Evolutionary conservation across 306 rosid genomes (phyloP).

Genomic region (Cucumis melo): DNA sequence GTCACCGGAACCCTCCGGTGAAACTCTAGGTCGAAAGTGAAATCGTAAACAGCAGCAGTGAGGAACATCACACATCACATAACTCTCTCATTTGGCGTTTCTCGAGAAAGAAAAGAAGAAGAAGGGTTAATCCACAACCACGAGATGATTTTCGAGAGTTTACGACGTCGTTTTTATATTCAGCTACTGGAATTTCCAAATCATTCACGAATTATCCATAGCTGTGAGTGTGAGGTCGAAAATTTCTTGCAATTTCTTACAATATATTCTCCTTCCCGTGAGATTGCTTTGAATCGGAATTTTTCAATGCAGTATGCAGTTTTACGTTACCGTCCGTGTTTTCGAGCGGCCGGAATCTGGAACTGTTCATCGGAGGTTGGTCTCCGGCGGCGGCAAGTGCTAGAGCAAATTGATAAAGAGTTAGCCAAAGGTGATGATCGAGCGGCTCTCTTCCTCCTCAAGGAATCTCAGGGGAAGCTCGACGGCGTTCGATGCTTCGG

Average conservation of each 20-base stretch:
- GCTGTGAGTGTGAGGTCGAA: slow-evolving; percentile 7
- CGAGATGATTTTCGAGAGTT: no score
- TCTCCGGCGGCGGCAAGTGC: slow-evolving; percentile 29
- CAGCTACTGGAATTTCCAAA: neutral
- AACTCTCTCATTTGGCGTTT: neutral
- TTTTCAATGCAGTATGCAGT: slow-evolving; percentile 26
- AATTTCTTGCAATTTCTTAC: neutral
- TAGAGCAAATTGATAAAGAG: slow-evolving; percentile 56
- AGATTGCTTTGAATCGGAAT: slow-evolving; percentile 16
- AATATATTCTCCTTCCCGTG: neutral
- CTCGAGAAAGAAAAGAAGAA: neutral
- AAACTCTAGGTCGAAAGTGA: neutral
- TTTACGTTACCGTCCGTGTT: slow-evolving; percentile 14
- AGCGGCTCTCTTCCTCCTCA: slow-evolving; percentile 53
- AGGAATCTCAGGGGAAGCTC: slow-evolving; percentile 56
- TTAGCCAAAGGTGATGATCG: slow-evolving; percentile 55
- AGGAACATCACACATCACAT: neutral
- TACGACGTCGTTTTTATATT: neutral
- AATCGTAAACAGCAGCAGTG: neutral
- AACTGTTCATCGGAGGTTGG: slow-evolving; percentile 35
- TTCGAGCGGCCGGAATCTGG: slow-evolving; percentile 6
- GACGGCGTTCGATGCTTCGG: slow-evolving; percentile 71
- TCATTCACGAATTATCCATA: neutral
- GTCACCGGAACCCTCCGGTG: neutral
- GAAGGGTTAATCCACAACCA: neutral